Conservation (phyloP, 2,329 filamentous ascomycete genomes). For the Didymella lethalis region DNA sequence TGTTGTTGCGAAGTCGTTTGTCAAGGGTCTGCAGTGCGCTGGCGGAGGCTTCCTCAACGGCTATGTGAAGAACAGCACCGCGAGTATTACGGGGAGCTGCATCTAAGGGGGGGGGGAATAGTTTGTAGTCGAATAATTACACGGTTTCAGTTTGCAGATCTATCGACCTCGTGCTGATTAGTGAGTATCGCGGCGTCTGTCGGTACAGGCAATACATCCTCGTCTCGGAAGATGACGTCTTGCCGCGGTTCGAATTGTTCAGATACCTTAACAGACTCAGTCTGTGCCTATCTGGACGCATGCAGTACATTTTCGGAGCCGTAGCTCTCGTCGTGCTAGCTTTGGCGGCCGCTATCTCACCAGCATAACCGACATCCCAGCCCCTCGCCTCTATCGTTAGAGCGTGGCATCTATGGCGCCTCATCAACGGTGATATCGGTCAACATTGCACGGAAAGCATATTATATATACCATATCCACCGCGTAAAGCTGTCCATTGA, state of each 20-base stretch:
- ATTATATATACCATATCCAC: not conserved
- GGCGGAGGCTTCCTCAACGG: constrained; percentile 54
- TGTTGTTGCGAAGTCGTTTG: constrained; percentile 64
- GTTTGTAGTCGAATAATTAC: not conserved
- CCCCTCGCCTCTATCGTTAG: not conserved
- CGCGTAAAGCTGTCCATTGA: not conserved
- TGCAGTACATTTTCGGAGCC: not conserved
- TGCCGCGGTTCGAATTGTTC: not conserved
- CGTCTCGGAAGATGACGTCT: not conserved
- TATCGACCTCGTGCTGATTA: not conserved
- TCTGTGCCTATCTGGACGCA: not conserved
- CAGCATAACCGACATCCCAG: constrained; percentile 2
- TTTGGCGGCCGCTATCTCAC: not conserved
- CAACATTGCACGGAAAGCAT: constrained; percentile 1
- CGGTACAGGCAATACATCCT: constrained; percentile 2
- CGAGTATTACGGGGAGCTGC: constrained; percentile 41
- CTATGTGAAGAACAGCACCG: constrained; percentile 49
- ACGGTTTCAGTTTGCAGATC: not conserved
- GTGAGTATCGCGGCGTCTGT: not conserved
- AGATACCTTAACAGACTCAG: not conserved
- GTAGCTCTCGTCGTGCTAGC: not conserved
- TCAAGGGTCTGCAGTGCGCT: constrained; percentile 63
- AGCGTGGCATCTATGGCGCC: constrained; percentile 3
- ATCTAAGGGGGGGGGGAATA: constrained; percentile 22
- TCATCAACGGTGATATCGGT: constrained; percentile 4